These are phyloP conservation scores for Neofusicoccum parvum DNA, from an alignment of 2,329 filamentous ascomycete genomes.

Conservation along the genomic window DNA sequence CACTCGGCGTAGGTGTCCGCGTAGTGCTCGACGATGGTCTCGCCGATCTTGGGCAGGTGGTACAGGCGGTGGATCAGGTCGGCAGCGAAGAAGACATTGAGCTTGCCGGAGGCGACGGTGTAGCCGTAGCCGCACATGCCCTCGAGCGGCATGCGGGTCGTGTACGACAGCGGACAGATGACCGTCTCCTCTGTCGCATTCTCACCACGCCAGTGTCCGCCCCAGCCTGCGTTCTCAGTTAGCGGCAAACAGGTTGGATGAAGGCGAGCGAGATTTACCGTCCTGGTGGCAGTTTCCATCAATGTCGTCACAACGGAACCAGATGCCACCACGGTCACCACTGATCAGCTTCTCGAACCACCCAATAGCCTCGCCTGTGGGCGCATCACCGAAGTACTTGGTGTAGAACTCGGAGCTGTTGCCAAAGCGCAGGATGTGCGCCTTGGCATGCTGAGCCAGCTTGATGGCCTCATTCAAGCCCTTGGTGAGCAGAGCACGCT, in stretches of 20 bases:
- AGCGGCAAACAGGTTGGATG: background rate
- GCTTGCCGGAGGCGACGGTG: conserved; percentile 57
- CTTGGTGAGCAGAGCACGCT: conserved; percentile 57
- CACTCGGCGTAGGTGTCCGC: conserved; percentile 60
- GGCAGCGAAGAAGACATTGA: conserved; percentile 66
- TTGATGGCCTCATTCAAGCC: conserved; percentile 62
- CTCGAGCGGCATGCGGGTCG: conserved; percentile 58
- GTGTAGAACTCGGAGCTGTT: conserved; percentile 60
- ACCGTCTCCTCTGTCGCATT: conserved; percentile 70
- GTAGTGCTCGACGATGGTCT: conserved; percentile 64
- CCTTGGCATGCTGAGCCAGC: conserved; percentile 62
- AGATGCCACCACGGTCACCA: conserved; percentile 58
- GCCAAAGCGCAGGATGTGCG: conserved; percentile 63
- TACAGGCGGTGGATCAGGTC: conserved; percentile 69
- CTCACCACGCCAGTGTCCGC: conserved; percentile 66
- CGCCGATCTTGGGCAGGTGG: conserved; percentile 63
- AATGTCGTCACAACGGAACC: conserved; percentile 70
- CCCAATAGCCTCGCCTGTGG: conserved; percentile 61
- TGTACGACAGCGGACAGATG: conserved; percentile 67
- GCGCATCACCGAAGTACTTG: conserved; percentile 67
- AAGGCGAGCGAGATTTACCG: conserved; percentile 26
- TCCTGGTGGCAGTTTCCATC: conserved; percentile 61
- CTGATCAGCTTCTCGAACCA: conserved; percentile 64
- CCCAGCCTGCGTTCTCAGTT: conserved; percentile 56
- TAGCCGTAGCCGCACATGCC: conserved; percentile 66